Evolutionary conservation across 345 rosid genomes (phyloP).

Genomic region (Gossypium rotundifolium): DNA sequence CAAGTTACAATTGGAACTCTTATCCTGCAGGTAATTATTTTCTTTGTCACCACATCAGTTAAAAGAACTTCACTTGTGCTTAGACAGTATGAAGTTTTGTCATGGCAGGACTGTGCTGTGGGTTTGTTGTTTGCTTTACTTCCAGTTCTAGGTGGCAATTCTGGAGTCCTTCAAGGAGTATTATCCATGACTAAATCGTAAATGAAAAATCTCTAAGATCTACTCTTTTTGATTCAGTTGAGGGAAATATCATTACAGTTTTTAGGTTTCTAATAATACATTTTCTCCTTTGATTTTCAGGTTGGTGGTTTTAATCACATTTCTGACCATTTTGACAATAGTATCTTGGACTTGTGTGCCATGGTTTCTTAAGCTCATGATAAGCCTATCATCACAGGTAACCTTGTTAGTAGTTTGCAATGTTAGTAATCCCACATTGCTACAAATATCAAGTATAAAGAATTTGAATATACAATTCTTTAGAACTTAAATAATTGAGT

Average conservation of each 20-base stretch:
- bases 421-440: too few relatives aligned
- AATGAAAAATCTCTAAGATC: conserved; percentile 20
- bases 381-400: conserved; percentile 82
- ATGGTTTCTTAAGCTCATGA: conserved; percentile 82
- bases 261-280: background rate
- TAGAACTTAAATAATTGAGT: too few relatives aligned
- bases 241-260: background rate
- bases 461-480: too few relatives aligned
- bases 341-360: conserved; percentile 73
- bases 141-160: conserved; percentile 85
- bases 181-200: conserved; percentile 79
- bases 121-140: conserved; percentile 91
- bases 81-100: conserved; percentile 12
- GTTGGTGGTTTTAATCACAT: conserved; percentile 61
- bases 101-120: conserved; percentile 81
- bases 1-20: conserved; percentile 88
- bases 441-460: too few relatives aligned
- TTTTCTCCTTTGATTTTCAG: conserved; percentile 25
- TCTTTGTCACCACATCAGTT: background rate
- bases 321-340: conserved; percentile 63
- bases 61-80: conserved; percentile 1
- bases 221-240: background rate
- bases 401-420: background rate
- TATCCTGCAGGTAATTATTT: conserved; percentile 66
- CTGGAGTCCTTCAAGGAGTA: conserved; percentile 72